Base-by-base conservation (phyloP, 176 grass and related monocot species). In the Thalia dealbata region DNA sequence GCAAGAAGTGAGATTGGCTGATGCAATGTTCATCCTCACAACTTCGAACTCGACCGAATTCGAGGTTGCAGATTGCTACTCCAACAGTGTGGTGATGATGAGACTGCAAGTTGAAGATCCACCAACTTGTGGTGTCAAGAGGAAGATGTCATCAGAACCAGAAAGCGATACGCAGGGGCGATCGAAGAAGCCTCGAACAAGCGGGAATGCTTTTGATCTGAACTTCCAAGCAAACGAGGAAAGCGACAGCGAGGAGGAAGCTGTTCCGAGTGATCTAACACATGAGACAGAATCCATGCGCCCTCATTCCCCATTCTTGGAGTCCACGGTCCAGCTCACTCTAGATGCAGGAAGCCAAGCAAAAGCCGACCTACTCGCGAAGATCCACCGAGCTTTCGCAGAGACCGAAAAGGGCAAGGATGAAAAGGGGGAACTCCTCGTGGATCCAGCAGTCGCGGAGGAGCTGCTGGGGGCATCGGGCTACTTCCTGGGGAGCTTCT, bases 201-300 rank as follows among this genome's bases (percentile, higher is more conserved):
- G 22, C 3, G 70, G 29, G 15, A 7, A 52, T n/a, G 18, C 11
- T 22, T 30, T 72, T 11, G 70, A 72, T 52, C 70, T 72, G 2
- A 72, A 72, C 70, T 16, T 72, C 25, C 24, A 52, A 52, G 24
- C 78, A 6, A 38, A 71, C 23, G 67, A 71, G 67, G 77, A 71
- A 5, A 75, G 48, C 25, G 26, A 79, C 50, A 38, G 4, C 3
- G 80, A 74, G 67, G 80, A 70, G 61, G 82, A 83, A 28, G 84
- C 69, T 3, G 41, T 89, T 10, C 92, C 89, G 2, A 96, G 86
- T 55, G 89, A 96, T 81, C 82, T 92, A 45, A 96, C 89, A 25
- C 78, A 96, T 46, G 89, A 96, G 70, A 18, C 70, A 11, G 25
- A 72, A 1, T 55, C 48, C 19, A 41, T 64, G 22, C 21, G 11